Percentiles rank a stretch among this genome's conserved stretches.
These are phyloP conservation scores for Colletotrichum sp. DNA, from an alignment of 2,329 filamentous ascomycete species.

Conservation along the genomic window DNA sequence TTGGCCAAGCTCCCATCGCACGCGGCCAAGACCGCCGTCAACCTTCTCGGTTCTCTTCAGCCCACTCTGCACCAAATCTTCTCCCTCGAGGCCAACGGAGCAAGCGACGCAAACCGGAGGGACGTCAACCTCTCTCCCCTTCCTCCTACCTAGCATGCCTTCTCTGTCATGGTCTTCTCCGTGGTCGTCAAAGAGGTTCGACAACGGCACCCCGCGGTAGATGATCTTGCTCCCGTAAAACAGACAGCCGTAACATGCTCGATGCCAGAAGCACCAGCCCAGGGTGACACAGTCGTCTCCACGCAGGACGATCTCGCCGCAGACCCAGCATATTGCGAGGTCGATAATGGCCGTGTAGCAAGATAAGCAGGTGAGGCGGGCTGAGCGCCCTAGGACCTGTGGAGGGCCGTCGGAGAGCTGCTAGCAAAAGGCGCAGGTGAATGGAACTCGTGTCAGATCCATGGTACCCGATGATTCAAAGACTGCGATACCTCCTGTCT, in stretches of 20 bases:
- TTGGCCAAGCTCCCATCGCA: conserved; percentile 43
- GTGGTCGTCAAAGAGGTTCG: conserved; percentile 35
- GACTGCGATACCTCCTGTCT: not conserved
- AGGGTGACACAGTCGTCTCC: conserved; percentile 60
- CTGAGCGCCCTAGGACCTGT: conserved; percentile 47
- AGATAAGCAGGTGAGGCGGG: conserved; percentile 51
- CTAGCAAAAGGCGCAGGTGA: conserved; percentile 63
- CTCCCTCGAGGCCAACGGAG: conserved; percentile 42
- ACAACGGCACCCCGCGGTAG: conserved; percentile 35
- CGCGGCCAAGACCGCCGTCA: conserved; percentile 51
- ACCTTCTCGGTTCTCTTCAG: conserved; percentile 45
- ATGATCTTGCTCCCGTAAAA: conserved; percentile 50
- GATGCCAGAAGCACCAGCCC: conserved; percentile 67
- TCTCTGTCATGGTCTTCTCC: conserved; percentile 4
- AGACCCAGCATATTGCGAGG: conserved; percentile 62
- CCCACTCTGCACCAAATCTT: conserved; percentile 43
- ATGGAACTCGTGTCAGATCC: conserved; percentile 26
- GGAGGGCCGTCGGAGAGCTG: conserved; percentile 38
- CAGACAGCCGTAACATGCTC: conserved; percentile 59
- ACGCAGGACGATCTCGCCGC: conserved; percentile 57
- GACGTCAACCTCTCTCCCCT: conserved; percentile 45
- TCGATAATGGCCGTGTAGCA: conserved; percentile 55
- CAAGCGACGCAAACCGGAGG: conserved; percentile 57
- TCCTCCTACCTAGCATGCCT: conserved; percentile 6
- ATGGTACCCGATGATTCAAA: not conserved